Conservation (phyloP, 148 eudicot genomes). For the Chenopodium suecicum region DNA sequence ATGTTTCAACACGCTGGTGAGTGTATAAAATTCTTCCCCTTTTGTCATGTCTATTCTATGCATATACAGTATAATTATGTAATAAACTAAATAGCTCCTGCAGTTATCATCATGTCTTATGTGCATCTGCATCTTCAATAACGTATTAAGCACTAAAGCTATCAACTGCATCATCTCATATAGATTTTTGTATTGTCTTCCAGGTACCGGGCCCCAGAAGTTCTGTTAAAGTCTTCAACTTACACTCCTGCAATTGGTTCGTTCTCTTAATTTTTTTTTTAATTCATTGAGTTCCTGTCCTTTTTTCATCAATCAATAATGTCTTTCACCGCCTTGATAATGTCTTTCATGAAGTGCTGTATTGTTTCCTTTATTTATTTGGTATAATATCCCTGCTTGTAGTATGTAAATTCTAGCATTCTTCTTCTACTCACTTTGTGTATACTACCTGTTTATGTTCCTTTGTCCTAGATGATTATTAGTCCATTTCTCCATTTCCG, state of each 20-base stretch:
- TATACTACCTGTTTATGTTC: background rate
- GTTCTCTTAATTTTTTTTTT: background rate
- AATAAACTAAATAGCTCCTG: background rate
- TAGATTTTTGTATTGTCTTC: constrained; percentile 17
- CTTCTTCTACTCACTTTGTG: background rate
- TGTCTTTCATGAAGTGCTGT: too few relatives aligned
- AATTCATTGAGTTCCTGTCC: background rate
- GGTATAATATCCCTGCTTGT: background rate
- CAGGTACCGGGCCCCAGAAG: constrained; percentile 99
- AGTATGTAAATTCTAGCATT: background rate
- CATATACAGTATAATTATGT: background rate
- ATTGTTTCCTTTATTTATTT: background rate
- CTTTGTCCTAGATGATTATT: background rate
- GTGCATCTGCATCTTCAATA: background rate
- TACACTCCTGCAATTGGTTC: constrained; percentile 93
- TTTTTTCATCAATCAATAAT: background rate
- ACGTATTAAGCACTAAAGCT: background rate
- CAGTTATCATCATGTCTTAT: background rate
- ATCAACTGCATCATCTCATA: background rate
- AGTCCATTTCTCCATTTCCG: background rate
- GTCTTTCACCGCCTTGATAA: background rate
- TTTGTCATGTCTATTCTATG: background rate
- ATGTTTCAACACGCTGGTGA: constrained; percentile 97
- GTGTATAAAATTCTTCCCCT: constrained; percentile 16
- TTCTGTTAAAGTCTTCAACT: constrained; percentile 65